Base-by-base conservation (phyloP, 192 early-diverging fungal species). In the Mortierella antarctica region DNA sequence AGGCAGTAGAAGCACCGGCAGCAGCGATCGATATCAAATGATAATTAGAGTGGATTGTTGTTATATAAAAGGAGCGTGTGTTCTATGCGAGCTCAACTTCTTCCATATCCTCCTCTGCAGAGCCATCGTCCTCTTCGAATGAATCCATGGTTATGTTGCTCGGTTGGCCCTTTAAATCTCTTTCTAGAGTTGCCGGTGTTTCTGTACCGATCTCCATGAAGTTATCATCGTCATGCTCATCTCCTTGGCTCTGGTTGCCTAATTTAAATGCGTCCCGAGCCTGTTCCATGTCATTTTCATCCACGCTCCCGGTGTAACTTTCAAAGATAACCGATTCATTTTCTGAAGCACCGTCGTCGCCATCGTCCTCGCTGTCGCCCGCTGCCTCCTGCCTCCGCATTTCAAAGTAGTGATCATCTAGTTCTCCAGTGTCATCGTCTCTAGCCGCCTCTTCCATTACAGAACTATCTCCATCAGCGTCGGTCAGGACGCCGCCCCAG, bases 41-140 rank as follows among this genome's bases (percentile, higher is more conserved):
- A 17, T 1, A 17, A 51, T 17, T 17, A 51, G 11, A 17, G 50
- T 51, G 4, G 17, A 51, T 11, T 51, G 13, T 51, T 51, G 50
- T 31, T 31, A 31, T 31, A 31, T 31, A 31, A 31, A 31, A 31
- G 3, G 31, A 3, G 31, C 31, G 31, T 31, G 31, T 31, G 1
- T 31, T 31, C 31, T 59, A 59, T 6, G 10, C 57, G 20, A 62
- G 11, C 1, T 51, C 50, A 54, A 74, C 58, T 17, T 79, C 64
- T 20, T 71, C 63, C 76, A 71, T 71, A 15, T 78, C 62, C 0
- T 66, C 63, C 45, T 79, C 76, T 6, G 49, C 69, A 21, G 51
- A 65, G 15, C 48, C 66, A 4, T 14, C 54, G 10, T 70, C 74
- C 10, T 62, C 62, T 0, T 57, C 56, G 31, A 60, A 57, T 31